phyloP scores from a whole-genome alignment of 2,329 filamentous ascomycete species.

The Coniochaeta sp. region DNA sequence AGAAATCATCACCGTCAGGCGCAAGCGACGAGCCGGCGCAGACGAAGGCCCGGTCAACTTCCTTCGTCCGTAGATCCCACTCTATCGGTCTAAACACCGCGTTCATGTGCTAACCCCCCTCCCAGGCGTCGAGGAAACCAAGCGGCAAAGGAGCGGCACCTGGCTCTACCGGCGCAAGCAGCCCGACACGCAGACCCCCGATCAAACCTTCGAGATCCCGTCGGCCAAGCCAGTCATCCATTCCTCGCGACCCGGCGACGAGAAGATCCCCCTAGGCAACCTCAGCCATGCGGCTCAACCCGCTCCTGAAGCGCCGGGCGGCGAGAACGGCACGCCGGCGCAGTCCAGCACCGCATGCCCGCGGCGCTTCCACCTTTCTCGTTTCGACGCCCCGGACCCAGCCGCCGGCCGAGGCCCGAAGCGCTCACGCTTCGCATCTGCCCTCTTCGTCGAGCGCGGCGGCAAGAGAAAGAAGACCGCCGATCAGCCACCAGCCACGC shows the following conservation, averaged over 20 bases:
- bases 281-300: constrained; percentile 3
- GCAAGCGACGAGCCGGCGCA: constrained; percentile 41
- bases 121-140: constrained; percentile 45
- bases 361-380: constrained; percentile 17
- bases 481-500: constrained; percentile 6
- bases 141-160: constrained; percentile 43
- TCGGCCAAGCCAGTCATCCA: constrained; percentile 37
- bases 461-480: constrained; percentile 8
- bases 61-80: constrained; percentile 35
- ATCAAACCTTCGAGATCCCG: constrained; percentile 14
- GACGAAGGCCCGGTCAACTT: constrained; percentile 47
- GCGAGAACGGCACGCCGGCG: not conserved
- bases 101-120: not conserved
- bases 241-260: constrained; percentile 32
- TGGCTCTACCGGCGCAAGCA: constrained; percentile 51
- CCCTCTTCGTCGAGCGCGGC: constrained; percentile 15
- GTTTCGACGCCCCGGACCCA: constrained; percentile 9
- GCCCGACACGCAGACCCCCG: constrained; percentile 19
- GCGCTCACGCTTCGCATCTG: constrained; percentile 13
- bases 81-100: not conserved
- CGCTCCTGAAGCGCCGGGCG: constrained; percentile 8
- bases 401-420: constrained; percentile 9
- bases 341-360: not conserved
- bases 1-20: constrained; percentile 53
- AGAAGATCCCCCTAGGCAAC: constrained; percentile 15